These are phyloP conservation scores for Arachis stenosperma DNA, from an alignment of 306 rosid species.

Conservation along the genomic window DNA sequence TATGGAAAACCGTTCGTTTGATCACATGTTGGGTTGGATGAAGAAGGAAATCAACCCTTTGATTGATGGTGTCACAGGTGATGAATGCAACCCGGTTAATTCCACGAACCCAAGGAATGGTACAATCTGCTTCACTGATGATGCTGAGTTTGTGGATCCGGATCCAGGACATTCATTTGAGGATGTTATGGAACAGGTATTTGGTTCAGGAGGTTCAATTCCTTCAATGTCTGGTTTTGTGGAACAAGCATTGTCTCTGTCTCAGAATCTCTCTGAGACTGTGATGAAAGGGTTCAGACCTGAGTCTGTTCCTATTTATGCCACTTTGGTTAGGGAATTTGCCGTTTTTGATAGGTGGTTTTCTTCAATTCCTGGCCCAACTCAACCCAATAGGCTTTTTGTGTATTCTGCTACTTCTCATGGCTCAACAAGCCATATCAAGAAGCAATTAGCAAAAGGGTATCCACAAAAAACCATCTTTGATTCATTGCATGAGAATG, in stretches of 20 bases:
- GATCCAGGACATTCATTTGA: constrained; percentile 99
- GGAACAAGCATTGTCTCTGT: constrained; percentile 83
- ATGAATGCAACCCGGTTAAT: constrained; percentile 86
- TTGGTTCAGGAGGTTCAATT: constrained; percentile 65
- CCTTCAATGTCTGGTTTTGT: constrained; percentile 98
- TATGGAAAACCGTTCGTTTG: constrained; percentile 96
- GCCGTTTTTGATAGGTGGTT: constrained; percentile 94
- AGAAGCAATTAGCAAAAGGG: constrained; percentile 82
- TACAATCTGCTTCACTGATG: constrained; percentile 82
- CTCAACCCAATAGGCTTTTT: constrained; percentile 96
- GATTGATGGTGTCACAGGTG: constrained; percentile 88
- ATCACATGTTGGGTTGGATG: constrained; percentile 98
- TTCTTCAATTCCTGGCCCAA: constrained; percentile 96
- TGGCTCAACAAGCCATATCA: constrained; percentile 91
- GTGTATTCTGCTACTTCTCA: constrained; percentile 98
- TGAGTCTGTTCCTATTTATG: constrained; percentile 80
- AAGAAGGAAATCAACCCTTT: constrained; percentile 68
- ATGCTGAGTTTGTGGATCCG: constrained; percentile 96
- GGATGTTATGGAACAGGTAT: constrained; percentile 82
- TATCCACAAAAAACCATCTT: constrained; percentile 96
- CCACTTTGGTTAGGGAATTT: constrained; percentile 70
- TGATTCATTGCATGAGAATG: constrained; percentile 77
- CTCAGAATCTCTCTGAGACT: constrained; percentile 73
- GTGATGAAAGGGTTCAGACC: constrained; percentile 96
- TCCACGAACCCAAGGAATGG: constrained; percentile 50